A percentile compares a stretch with the other conserved stretches of the same genome.
These are phyloP conservation scores for Penicillium psychrofluorescens DNA, from an alignment of 495 filamentous ascomycete species.

Conservation along the genomic window DNA sequence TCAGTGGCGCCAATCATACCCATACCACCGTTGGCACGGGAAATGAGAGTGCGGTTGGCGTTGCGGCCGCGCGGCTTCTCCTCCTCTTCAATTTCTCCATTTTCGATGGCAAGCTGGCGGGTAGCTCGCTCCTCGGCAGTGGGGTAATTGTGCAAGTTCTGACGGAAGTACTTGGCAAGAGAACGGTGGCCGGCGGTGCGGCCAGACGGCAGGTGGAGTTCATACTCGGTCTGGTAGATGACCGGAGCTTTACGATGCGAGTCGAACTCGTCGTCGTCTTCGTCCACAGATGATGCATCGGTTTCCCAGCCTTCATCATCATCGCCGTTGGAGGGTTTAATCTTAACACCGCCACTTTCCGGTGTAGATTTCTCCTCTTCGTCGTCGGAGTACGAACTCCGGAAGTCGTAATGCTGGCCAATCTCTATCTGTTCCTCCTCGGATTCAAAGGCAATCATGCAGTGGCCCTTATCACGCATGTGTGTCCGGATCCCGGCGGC, in stretches of 20 bases:
- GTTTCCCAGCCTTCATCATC: slow-evolving; percentile 81
- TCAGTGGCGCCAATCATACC: slow-evolving; percentile 71
- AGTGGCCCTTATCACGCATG: slow-evolving; percentile 95
- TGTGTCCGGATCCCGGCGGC: slow-evolving; percentile 77
- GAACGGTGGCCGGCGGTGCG: slow-evolving; percentile 87
- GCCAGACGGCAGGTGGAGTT: slow-evolving; percentile 89
- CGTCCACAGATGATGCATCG: slow-evolving; percentile 75
- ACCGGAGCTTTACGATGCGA: slow-evolving; percentile 55
- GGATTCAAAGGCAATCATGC: slow-evolving; percentile 86
- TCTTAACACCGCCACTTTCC: slow-evolving; percentile 33
- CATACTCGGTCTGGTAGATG: slow-evolving; percentile 77
- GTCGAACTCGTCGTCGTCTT: slow-evolving; percentile 30
- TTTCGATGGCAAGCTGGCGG: slow-evolving; percentile 38
- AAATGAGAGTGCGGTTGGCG: slow-evolving; percentile 53
- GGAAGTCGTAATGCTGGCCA: slow-evolving; percentile 98
- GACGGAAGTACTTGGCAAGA: slow-evolving; percentile 76
- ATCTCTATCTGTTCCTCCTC: slow-evolving; percentile 91
- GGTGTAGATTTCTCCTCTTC: slow-evolving; percentile 37
- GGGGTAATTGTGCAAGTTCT: slow-evolving; percentile 83
- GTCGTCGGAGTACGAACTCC: slow-evolving; percentile 84
- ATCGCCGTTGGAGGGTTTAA: slow-evolving; percentile 32
- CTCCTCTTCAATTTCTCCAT: slow-evolving; percentile 42
- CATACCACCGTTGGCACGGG: slow-evolving; percentile 60
- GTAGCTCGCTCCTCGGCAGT: slow-evolving; percentile 53
- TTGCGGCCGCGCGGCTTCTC: slow-evolving; percentile 28